Conservation (phyloP, 2,329 filamentous ascomycete genomes). For the Hansfordia pulvinata region DNA sequence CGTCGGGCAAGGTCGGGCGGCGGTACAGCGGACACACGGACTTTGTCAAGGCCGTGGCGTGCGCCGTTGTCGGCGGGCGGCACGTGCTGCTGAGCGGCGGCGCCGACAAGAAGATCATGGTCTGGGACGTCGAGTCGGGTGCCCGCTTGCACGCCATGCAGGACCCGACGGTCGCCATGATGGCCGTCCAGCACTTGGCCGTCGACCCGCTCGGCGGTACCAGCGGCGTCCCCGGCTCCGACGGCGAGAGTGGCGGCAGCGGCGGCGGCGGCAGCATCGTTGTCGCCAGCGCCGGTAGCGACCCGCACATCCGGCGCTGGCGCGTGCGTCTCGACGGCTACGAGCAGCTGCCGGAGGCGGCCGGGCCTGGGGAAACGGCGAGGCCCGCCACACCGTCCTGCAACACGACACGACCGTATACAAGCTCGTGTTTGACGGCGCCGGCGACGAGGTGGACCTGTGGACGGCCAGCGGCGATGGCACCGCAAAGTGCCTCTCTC, state of each 20-base stretch:
- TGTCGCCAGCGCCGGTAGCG: constrained; percentile 69
- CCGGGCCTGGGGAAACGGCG: constrained; percentile 23
- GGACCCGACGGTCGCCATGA: constrained; percentile 54
- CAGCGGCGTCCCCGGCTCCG: constrained; percentile 39
- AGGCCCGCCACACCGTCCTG: constrained; percentile 41
- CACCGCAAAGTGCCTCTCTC: constrained; percentile 65
- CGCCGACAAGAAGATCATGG: constrained; percentile 66
- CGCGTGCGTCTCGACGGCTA: constrained; percentile 37
- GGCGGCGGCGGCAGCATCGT: constrained; percentile 37
- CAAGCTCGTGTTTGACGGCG: constrained; percentile 56
- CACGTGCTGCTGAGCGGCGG: constrained; percentile 60
- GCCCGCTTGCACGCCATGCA: constrained; percentile 62
- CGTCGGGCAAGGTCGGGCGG: constrained; percentile 35
- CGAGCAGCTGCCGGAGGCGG: constrained; percentile 38
- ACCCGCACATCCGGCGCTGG: constrained; percentile 71
- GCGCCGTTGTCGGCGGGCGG: constrained; percentile 43
- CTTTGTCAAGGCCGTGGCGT: constrained; percentile 76
- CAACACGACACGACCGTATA: constrained; percentile 90
- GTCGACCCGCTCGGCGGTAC: constrained; percentile 54
- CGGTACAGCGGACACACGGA: constrained; percentile 70
- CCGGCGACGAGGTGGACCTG: constrained; percentile 52
- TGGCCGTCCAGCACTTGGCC: constrained; percentile 68
- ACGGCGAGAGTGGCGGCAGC: constrained; percentile 73
- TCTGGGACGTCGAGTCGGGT: constrained; percentile 66
- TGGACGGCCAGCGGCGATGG: constrained; percentile 94